These are phyloP conservation scores for Chamaenerion angustifolium DNA, from an alignment of 345 rosid species.

Conservation along the genomic window DNA sequence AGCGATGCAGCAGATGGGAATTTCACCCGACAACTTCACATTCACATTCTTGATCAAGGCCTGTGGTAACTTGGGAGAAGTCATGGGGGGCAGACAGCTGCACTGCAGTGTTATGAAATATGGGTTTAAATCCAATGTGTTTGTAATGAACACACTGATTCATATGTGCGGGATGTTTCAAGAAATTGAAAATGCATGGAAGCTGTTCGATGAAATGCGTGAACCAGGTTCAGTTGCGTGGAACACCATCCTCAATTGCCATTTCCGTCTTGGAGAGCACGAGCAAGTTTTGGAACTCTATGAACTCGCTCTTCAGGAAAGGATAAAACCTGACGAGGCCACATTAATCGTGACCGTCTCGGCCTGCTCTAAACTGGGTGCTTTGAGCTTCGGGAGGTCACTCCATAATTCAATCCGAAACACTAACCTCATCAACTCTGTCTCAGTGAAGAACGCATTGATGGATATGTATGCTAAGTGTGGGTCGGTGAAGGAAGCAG, in stretches of 20 bases:
- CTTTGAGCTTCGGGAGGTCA: slow-evolving; percentile 26
- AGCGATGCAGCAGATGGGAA: slow-evolving; percentile 19
- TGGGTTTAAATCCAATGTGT: slow-evolving; percentile 18
- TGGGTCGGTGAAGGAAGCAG: slow-evolving; percentile 28
- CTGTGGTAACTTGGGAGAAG: slow-evolving; percentile 20
- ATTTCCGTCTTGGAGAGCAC: slow-evolving; percentile 10
- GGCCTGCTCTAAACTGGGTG: slow-evolving; percentile 22
- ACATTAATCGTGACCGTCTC: slow-evolving; percentile 21
- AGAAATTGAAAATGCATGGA: slow-evolving; percentile 10
- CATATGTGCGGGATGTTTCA: slow-evolving; percentile 24
- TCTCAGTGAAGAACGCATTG: slow-evolving; percentile 19
- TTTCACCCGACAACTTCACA: slow-evolving; percentile 24
- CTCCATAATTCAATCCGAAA: slow-evolving; percentile 12
- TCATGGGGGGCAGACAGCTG: slow-evolving; percentile 17
- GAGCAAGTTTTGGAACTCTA: slow-evolving; percentile 18
- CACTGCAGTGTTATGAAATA: slow-evolving; percentile 26
- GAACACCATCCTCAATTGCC: slow-evolving; percentile 22
- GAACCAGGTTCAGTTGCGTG: slow-evolving; percentile 20
- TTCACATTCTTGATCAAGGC: slow-evolving; percentile 30
- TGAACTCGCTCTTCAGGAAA: slow-evolving; percentile 13
- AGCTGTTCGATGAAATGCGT: slow-evolving; percentile 28
- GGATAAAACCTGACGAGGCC: slow-evolving; percentile 24
- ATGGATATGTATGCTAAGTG: slow-evolving; percentile 39
- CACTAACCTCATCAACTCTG: slow-evolving; percentile 1
- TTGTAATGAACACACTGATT: slow-evolving; percentile 21